Percentiles rank a stretch among this genome's conserved stretches.
phyloP scores from a whole-genome alignment of 805 yeast genomes.

The Cyberlindnera euphorbiae region DNA sequence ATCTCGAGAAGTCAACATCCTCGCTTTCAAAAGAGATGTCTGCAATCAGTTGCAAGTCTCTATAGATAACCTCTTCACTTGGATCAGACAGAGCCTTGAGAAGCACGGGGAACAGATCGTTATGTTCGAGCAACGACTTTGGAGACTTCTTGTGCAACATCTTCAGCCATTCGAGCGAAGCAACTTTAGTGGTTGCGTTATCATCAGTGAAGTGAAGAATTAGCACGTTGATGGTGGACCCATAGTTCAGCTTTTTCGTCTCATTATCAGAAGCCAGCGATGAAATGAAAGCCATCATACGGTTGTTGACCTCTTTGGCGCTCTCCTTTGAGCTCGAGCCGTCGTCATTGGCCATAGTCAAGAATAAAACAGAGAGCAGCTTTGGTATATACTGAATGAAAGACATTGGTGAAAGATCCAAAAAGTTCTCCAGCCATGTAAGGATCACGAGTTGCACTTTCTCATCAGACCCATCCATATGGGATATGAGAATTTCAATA shows the following conservation, averaged over 20 bases:
- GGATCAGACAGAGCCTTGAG: slow-evolving; percentile 68
- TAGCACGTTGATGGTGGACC: slow-evolving; percentile 63
- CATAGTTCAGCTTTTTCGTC: slow-evolving; percentile 40
- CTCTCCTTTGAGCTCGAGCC: slow-evolving; percentile 45
- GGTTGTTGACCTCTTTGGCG: slow-evolving; percentile 53
- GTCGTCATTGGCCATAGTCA: slow-evolving; percentile 45
- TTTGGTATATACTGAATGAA: slow-evolving; percentile 73
- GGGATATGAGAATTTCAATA: slow-evolving; percentile 75
- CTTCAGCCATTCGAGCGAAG: slow-evolving; percentile 86
- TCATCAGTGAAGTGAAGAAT: slow-evolving; percentile 69
- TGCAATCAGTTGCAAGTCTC: slow-evolving; percentile 66
- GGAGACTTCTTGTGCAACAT: slow-evolving; percentile 74
- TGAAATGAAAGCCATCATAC: slow-evolving; percentile 45
- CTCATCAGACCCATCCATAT: slow-evolving; percentile 61
- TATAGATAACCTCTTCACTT: slow-evolving; percentile 71
- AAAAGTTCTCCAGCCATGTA: slow-evolving; percentile 73
- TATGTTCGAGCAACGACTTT: slow-evolving; percentile 45
- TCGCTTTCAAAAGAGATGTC: slow-evolving; percentile 67
- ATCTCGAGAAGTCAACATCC: slow-evolving; percentile 69
- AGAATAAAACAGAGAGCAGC: slow-evolving; percentile 61
- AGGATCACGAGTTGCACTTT: slow-evolving; percentile 77
- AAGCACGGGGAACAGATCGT: slow-evolving; percentile 69
- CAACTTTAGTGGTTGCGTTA: slow-evolving; percentile 75
- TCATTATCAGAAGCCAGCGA: slow-evolving; percentile 24
- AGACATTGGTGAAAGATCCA: slow-evolving; percentile 70